Conservation (phyloP, 805 yeast genomes). For the Millerago galiae region DNA sequence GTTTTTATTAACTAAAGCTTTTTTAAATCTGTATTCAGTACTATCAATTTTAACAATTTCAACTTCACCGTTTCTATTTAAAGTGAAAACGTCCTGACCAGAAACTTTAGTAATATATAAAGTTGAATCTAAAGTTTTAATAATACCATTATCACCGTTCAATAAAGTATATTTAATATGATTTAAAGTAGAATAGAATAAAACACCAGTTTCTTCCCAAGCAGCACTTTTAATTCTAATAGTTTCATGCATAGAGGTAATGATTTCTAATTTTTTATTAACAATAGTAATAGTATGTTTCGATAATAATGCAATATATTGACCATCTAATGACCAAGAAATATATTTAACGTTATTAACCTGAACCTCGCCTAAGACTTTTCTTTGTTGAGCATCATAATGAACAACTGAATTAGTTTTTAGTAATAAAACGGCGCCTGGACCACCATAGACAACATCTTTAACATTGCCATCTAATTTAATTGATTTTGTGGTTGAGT, state of each 20-base stretch:
- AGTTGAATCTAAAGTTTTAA: constrained; percentile 86
- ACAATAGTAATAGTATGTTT: constrained; percentile 92
- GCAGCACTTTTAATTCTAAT: constrained; percentile 95
- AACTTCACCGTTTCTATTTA: constrained; percentile 80
- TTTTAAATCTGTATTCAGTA: constrained; percentile 94
- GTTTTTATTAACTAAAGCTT: constrained; percentile 82
- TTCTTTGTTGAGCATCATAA: constrained; percentile 91
- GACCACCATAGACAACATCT: constrained; percentile 72
- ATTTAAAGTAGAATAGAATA: constrained; percentile 88
- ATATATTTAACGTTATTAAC: constrained; percentile 82
- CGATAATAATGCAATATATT: constrained; percentile 78
- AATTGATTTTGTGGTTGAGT: constrained; percentile 75
- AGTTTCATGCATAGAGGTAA: constrained; percentile 90
- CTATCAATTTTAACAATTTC: constrained; percentile 81
- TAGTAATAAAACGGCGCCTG: constrained; percentile 76
- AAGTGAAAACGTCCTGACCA: constrained; percentile 69
- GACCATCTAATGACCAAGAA: constrained; percentile 83
- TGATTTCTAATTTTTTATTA: constrained; percentile 64
- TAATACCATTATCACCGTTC: constrained; percentile 93
- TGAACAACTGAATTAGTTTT: constrained; percentile 68
- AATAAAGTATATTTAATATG: constrained; percentile 90
- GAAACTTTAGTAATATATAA: constrained; percentile 70
- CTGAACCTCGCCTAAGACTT: constrained; percentile 59
- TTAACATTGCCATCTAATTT: constrained; percentile 60
- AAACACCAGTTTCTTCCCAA: constrained; percentile 92